These are phyloP conservation scores for Aspergillus sp. DNA, from an alignment of 2,329 filamentous ascomycete genomes.

Conservation along the genomic window DNA sequence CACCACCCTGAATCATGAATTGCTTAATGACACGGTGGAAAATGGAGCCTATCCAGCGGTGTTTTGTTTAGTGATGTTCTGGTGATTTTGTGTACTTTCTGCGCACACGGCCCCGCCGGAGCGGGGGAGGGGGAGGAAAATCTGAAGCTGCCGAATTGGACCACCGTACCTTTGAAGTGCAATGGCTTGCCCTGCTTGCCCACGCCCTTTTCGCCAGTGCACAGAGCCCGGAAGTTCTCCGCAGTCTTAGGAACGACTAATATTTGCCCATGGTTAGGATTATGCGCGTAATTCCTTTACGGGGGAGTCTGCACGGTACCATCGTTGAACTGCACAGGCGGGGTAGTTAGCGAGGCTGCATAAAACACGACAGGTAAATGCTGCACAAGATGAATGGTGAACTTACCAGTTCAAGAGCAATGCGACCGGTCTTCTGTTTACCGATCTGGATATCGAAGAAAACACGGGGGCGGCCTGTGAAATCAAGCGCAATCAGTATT, in stretches of 20 bases:
- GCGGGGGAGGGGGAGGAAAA: slow-evolving; percentile 4
- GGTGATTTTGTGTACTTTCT: background rate
- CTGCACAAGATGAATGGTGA: background rate
- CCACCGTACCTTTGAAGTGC: slow-evolving; percentile 72
- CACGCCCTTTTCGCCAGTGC: slow-evolving; percentile 89
- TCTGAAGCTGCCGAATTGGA: background rate
- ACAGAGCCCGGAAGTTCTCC: slow-evolving; percentile 93
- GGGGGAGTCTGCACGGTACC: slow-evolving; percentile 34
- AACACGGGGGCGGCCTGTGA: slow-evolving; percentile 69
- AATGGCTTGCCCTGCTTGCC: slow-evolving; percentile 81
- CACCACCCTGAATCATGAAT: slow-evolving; percentile 98
- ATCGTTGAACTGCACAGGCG: slow-evolving; percentile 48
- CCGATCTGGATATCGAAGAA: slow-evolving; percentile 93
- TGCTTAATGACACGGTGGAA: slow-evolving; percentile 98
- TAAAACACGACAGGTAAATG: background rate
- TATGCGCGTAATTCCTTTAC: background rate
- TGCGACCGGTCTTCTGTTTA: slow-evolving; percentile 69
- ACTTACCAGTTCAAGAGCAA: slow-evolving; percentile 80
- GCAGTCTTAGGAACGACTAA: slow-evolving; percentile 86
- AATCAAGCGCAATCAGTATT: slow-evolving; percentile 17
- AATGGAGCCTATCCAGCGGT: slow-evolving; percentile 59
- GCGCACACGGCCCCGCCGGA: background rate
- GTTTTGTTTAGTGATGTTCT: background rate
- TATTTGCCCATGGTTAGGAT: slow-evolving; percentile 51
- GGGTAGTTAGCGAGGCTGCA: slow-evolving; percentile 15